Percentiles rank a stretch among this genome's conserved stretches.
Conservation (phyloP, 192 early-diverging fungal species). For the Mortierella hygrophila region DNA sequence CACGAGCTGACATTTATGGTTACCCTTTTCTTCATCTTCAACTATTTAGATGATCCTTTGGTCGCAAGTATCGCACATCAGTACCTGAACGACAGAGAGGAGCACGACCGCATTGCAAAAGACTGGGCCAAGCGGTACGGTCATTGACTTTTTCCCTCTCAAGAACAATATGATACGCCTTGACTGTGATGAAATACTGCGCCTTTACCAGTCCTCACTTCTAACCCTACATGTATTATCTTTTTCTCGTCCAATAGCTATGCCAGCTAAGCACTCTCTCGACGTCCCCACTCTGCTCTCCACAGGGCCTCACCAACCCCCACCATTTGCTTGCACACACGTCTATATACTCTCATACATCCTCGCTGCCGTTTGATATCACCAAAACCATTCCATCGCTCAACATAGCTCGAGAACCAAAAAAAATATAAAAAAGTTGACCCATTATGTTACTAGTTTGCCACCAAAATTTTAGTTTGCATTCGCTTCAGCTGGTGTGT, state of each 20-base stretch:
- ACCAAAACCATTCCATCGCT: too few relatives aligned
- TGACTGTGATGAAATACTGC: neutral
- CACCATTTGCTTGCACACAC: neutral
- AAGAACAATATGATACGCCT: too few relatives aligned
- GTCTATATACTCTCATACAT: too few relatives aligned
- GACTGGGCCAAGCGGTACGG: slow-evolving; percentile 93
- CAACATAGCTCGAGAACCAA: too few relatives aligned
- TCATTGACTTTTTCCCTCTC: neutral
- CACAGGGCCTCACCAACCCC: neutral
- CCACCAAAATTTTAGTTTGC: too few relatives aligned
- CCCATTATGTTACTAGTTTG: too few relatives aligned
- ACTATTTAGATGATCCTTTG: slow-evolving; percentile 84
- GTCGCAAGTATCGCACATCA: slow-evolving; percentile 93
- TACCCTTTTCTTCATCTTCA: neutral
- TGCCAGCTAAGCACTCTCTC: slow-evolving; percentile 11
- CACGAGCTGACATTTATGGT: neutral
- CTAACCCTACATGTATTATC: neutral
- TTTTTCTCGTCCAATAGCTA: neutral
- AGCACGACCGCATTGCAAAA: slow-evolving; percentile 89
- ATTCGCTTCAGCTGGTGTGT: too few relatives aligned
- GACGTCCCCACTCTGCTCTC: neutral
- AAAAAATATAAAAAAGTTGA: too few relatives aligned
- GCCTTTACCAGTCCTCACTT: neutral
- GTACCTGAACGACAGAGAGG: slow-evolving; percentile 85
- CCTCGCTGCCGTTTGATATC: too few relatives aligned